Base-by-base conservation (phyloP, 768 basidiomycete genomes). In the Auriscalpium orientale region DNA sequence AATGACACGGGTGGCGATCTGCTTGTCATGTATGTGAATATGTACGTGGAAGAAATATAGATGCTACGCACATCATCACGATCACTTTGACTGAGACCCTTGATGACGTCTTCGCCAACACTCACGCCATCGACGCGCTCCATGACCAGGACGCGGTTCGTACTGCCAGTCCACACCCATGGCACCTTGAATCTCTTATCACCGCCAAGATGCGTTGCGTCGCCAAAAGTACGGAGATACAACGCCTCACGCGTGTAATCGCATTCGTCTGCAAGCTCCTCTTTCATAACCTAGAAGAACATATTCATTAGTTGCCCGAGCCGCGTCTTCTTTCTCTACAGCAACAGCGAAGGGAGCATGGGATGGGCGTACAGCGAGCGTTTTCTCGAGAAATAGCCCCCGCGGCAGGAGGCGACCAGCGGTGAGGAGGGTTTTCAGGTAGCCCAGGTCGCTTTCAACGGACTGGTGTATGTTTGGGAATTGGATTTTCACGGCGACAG, bases 191-290 rank as follows among this genome's bases (percentile, higher is more conserved):
- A 98, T 43, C 85, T 74, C 20, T 71, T 53, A 61, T 89, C 88
- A 3, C 64, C 64, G 4, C 85, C 85, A 9, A 88, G 72, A 59
- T 66, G 72, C 11, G 72, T 69, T 1, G 70, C 57, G 4, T 75
- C 76, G 4, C 75, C 75, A 67, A 97, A 97, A 34, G 70, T 70
- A 21, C 74, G 73, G 4, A 90, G 71, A 62, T 83, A 89, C 1
- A 73, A 74, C 6, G 91, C 95, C 66, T 99, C 97, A 13, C 88
- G 82, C 7, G 69, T 70, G 65, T 98, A 99, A 66, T 95, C 76
- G 65, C 97, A 98, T 69, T 98, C 97, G 61, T 98, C 92, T 47
- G 82, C 82, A 10, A 99, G 75, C 67, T 98, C 95, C 12, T 83
- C 77, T 65, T 87, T 87, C 85, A 98, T 87, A 11, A 91, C 92